Percentiles rank a stretch among this genome's conserved stretches.
phyloP scores from a whole-genome alignment of 805 yeast genomes.

The Barnettozyma salicaria region DNA sequence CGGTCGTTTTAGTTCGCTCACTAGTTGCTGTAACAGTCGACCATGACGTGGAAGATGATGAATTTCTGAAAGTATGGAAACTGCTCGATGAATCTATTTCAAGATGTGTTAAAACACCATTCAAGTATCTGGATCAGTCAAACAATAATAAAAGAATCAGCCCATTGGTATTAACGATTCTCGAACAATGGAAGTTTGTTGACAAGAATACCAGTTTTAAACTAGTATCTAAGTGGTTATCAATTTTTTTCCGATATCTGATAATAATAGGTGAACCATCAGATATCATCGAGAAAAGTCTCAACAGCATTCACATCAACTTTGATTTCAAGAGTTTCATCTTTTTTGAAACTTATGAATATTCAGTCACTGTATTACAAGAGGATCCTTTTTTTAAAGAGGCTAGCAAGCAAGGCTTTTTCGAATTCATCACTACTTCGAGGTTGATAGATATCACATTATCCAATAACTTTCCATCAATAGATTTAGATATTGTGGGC shows the following conservation, averaged over 20 bases:
- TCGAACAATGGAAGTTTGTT: slow-evolving; percentile 67
- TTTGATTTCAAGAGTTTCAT: slow-evolving; percentile 21
- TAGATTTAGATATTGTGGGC: slow-evolving; percentile 44
- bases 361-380: slow-evolving; percentile 8
- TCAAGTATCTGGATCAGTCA: slow-evolving; percentile 69
- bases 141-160: slow-evolving; percentile 35
- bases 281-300: slow-evolving; percentile 9
- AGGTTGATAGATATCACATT: slow-evolving; percentile 26
- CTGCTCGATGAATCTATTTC: slow-evolving; percentile 72
- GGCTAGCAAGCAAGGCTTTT: slow-evolving; percentile 26
- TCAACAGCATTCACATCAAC: slow-evolving; percentile 14
- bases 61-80: slow-evolving; percentile 42
- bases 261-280: slow-evolving; percentile 55
- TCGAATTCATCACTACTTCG: slow-evolving; percentile 30
- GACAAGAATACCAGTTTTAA: slow-evolving; percentile 26
- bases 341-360: slow-evolving; percentile 15
- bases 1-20: slow-evolving; percentile 48
- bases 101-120: slow-evolving; percentile 69
- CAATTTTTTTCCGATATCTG: slow-evolving; percentile 40
- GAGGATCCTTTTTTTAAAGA: slow-evolving; percentile 15
- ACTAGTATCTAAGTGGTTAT: slow-evolving; percentile 42
- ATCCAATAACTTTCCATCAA: slow-evolving; percentile 34
- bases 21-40: slow-evolving; percentile 26
- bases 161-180: slow-evolving; percentile 49
- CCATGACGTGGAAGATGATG: slow-evolving; percentile 6